Evolutionary conservation across 768 basidiomycete genomes (phyloP).

Genomic region (Pulveroboletus frians): DNA sequence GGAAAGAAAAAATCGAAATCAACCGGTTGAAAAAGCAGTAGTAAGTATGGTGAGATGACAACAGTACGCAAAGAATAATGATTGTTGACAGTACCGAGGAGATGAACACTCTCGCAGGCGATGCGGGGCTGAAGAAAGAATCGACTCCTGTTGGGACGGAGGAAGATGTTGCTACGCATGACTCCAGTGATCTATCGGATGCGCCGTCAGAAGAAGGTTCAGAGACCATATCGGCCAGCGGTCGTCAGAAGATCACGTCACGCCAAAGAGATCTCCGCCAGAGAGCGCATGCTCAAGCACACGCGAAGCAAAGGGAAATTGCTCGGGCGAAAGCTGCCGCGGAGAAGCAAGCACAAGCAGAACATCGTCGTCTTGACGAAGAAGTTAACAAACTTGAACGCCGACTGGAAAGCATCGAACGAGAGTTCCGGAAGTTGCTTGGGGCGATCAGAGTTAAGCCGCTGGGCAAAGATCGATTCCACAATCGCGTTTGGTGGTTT

Average conservation of each 20-base stretch:
- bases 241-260: constrained; percentile 39
- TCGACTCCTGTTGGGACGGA: constrained; percentile 36
- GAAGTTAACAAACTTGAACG: constrained; percentile 81
- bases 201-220: constrained; percentile 57
- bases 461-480: constrained; percentile 87
- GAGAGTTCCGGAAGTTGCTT: constrained; percentile 87
- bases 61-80: constrained; percentile 12
- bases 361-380: constrained; percentile 80
- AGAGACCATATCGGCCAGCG: constrained; percentile 47
- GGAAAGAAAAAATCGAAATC: constrained; percentile 95
- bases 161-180: constrained; percentile 58
- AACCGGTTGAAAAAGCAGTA: constrained; percentile 84
- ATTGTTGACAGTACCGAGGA: constrained; percentile 55
- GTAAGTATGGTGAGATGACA: constrained; percentile 45
- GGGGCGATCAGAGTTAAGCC: constrained; percentile 85
- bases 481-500: constrained; percentile 97
- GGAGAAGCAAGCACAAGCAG: constrained; percentile 74
- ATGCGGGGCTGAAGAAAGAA: constrained; percentile 45
- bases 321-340: constrained; percentile 74
- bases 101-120: constrained; percentile 60
- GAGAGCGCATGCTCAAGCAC: constrained; percentile 49
- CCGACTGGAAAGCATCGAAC: constrained; percentile 80
- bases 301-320: constrained; percentile 77
- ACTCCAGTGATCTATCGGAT: constrained; percentile 72
- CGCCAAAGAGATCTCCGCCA: constrained; percentile 50